Base-by-base conservation (phyloP, 345 rosid genomes). In the Pistacia atlantica region DNA sequence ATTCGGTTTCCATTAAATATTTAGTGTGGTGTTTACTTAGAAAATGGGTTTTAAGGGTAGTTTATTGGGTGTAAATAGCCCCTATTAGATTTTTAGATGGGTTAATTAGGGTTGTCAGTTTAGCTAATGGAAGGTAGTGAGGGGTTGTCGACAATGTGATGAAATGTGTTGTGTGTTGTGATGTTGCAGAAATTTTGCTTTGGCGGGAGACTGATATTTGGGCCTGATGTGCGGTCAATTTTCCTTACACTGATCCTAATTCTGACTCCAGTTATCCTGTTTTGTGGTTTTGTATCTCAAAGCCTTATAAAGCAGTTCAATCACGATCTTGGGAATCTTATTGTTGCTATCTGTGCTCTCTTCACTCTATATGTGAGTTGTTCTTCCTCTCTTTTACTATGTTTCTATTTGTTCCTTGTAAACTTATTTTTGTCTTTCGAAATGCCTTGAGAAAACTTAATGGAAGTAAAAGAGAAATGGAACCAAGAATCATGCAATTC, bases 141-240 rank as follows among this genome's bases (percentile, higher is more conserved):
- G 28, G 38, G 18, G 55, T 49, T 48, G 49, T 48, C 22, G 18
- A 10, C 12, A 71, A 35, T 31, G 20, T 75, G 54, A n/a, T 54
- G 18, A 54, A 54, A 54, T 54, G 42, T n/a, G 37, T 12, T 13
- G 48, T 49, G 60, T 72, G 48, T 54, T 67, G 64, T 78, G 62
- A 20, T 74, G 64, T 73, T 89, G 90, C 89, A 93, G 98, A 86
- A 85, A 84, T 91, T 95, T 80, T 92, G 84, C 82, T 69, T 84
- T 58, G 91, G 92, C 69, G 99, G 99, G 69, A 92, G 93, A 83
- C 73, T 95, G 73, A 65, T 92, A 33, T 95, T 93, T 56, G 97
- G 99, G 31, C 97, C 97, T 17, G 98, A 95, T 83, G 89, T 78
- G 58, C 89, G 95, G 83, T 92, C 99, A 7, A 83, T 95, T 48